Conservation (phyloP, 192 early-diverging fungal genomes). For the Coemansia reversa region DNA sequence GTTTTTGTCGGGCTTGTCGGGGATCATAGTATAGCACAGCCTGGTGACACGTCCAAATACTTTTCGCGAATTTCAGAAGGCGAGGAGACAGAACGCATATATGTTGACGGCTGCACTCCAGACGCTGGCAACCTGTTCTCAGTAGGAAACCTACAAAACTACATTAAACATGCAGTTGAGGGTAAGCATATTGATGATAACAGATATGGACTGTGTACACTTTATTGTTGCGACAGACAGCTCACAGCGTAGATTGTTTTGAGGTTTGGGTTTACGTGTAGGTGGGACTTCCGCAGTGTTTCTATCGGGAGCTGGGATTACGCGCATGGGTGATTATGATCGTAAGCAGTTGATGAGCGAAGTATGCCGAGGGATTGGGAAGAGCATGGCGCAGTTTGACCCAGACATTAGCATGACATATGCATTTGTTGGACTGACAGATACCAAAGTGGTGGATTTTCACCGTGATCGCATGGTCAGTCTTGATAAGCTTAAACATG, state of each 20-base stretch:
- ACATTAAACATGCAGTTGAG: slow-evolving; percentile 41
- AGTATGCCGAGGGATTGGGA: slow-evolving; percentile 28
- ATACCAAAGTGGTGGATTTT: slow-evolving; percentile 45
- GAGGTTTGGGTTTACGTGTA: slow-evolving; percentile 4
- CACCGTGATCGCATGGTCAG: slow-evolving; percentile 39
- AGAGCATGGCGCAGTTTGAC: slow-evolving; percentile 38
- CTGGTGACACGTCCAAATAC: slow-evolving; percentile 54
- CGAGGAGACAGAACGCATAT: slow-evolving; percentile 25
- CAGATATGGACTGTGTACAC: not conserved
- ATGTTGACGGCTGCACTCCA: slow-evolving; percentile 48
- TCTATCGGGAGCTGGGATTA: slow-evolving; percentile 42
- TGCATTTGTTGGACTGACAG: slow-evolving; percentile 49
- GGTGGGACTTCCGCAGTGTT: slow-evolving; percentile 52
- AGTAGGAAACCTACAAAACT: slow-evolving; percentile 21
- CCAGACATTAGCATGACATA: slow-evolving; percentile 54
- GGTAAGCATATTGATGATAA: slow-evolving; percentile 15
- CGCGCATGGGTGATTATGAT: slow-evolving; percentile 41
- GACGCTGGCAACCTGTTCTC: slow-evolving; percentile 23
- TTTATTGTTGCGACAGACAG: not conserved
- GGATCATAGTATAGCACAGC: slow-evolving; percentile 27
- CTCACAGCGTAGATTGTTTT: not conserved
- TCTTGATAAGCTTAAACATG: slow-evolving; percentile 20
- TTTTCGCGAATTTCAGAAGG: slow-evolving; percentile 16
- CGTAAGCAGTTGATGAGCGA: slow-evolving; percentile 33
- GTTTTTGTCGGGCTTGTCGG: slow-evolving; percentile 43